Conservation (phyloP, 257 asterid genomes). For the Ilex aquifolium region DNA sequence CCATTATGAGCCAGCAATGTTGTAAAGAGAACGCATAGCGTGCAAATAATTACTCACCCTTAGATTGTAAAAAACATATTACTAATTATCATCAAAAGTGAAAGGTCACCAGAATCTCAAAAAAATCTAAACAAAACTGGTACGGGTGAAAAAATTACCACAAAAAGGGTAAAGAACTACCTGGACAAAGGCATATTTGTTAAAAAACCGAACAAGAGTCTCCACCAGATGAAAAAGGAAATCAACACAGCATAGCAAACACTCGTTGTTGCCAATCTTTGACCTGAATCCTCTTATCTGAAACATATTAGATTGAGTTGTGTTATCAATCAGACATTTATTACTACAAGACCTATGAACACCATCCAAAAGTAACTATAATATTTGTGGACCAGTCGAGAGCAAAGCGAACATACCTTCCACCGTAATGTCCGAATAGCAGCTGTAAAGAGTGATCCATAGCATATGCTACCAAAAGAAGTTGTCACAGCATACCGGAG, state of each 20-base stretch:
- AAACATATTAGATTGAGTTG: background rate
- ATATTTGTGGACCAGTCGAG: constrained; percentile 4
- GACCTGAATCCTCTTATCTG: constrained; percentile 98
- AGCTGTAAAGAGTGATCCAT: constrained; percentile 97
- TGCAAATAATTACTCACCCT: too few relatives aligned
- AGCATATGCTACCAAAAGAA: constrained; percentile 97
- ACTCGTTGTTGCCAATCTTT: constrained; percentile 90
- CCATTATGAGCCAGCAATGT: too few relatives aligned
- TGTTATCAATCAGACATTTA: too few relatives aligned
- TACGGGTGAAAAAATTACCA: background rate
- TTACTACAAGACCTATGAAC: background rate
- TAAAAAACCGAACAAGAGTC: constrained; percentile 93
- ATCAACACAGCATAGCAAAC: constrained; percentile 94
- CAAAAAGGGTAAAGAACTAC: constrained; percentile 27
- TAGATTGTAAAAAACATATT: too few relatives aligned
- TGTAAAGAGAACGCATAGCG: too few relatives aligned
- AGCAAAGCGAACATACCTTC: constrained; percentile 52
- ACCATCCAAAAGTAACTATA: constrained; percentile 4
- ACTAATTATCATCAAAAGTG: too few relatives aligned
- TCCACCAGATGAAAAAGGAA: constrained; percentile 90
- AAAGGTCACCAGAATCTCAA: background rate
- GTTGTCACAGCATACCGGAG: constrained; percentile 73
- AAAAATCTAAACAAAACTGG: too few relatives aligned
- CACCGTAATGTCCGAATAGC: constrained; percentile 91
- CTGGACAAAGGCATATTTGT: constrained; percentile 98